These are phyloP conservation scores for Conringia planisiliqua DNA, from an alignment of 345 rosid species.

Conservation along the genomic window DNA sequence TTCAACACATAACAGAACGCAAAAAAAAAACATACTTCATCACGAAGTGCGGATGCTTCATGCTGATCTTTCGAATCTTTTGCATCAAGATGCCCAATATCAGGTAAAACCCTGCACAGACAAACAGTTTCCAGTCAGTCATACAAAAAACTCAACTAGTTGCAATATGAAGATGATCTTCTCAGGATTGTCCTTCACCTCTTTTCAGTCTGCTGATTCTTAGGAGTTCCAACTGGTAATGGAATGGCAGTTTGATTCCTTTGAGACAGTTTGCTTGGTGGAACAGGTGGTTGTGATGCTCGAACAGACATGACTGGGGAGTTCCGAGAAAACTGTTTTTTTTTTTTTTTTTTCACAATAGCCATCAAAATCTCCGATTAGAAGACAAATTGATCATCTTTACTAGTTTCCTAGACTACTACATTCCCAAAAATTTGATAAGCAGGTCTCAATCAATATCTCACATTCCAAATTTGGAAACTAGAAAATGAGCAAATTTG, in stretches of 20 bases:
- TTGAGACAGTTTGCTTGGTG: slow-evolving; percentile 53
- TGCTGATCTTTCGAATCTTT: slow-evolving; percentile 56
- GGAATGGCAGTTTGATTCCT: slow-evolving; percentile 33
- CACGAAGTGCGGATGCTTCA: slow-evolving; percentile 89
- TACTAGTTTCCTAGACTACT: background rate
- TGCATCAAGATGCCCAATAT: slow-evolving; percentile 42
- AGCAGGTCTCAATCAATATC: slow-evolving; percentile 12
- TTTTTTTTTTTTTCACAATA: background rate
- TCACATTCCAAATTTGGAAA: slow-evolving; percentile 28
- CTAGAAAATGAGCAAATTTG: slow-evolving; percentile 2
- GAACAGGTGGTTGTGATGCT: slow-evolving; percentile 51
- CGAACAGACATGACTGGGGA: slow-evolving; percentile 47
- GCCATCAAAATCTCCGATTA: slow-evolving; percentile 10
- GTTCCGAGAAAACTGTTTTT: slow-evolving; percentile 51
- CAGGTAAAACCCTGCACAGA: slow-evolving; percentile 57
- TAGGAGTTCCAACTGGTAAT: slow-evolving; percentile 65
- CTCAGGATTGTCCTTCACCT: slow-evolving; percentile 35
- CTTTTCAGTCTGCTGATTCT: slow-evolving; percentile 51
- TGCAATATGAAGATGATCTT: background rate
- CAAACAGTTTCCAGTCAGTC: background rate
- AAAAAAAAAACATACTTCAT: slow-evolving; percentile 56
- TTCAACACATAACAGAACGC: background rate
- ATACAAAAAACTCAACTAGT: slow-evolving; percentile 15
- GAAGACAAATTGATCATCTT: background rate
- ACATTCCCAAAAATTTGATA: background rate